Conservation (phyloP, 2,329 filamentous ascomycete genomes). For the Epichloe amarillans region DNA sequence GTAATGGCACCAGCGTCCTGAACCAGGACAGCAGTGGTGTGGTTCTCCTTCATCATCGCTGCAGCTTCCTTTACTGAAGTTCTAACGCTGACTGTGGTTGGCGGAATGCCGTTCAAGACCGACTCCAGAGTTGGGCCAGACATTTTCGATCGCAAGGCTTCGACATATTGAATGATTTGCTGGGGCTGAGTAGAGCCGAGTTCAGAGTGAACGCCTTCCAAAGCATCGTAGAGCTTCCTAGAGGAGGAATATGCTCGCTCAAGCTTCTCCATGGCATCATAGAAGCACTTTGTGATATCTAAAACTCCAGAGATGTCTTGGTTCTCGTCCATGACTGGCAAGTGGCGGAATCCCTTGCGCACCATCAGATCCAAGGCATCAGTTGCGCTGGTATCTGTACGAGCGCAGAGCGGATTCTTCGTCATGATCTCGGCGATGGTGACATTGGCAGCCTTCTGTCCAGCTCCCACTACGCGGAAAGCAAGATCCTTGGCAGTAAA, state of each 20-base stretch:
- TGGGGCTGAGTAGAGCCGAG: slow-evolving; percentile 91
- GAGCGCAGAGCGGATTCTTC: slow-evolving; percentile 93
- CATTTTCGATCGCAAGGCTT: slow-evolving; percentile 92
- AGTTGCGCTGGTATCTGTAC: slow-evolving; percentile 94
- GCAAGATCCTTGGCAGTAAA: slow-evolving; percentile 98
- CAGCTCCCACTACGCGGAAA: slow-evolving; percentile 86
- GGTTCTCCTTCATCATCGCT: slow-evolving; percentile 94
- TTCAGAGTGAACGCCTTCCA: slow-evolving; percentile 96
- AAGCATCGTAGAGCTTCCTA: slow-evolving; percentile 91
- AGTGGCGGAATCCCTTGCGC: slow-evolving; percentile 89
- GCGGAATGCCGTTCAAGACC: slow-evolving; percentile 81
- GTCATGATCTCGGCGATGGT: slow-evolving; percentile 99
- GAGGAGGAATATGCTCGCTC: slow-evolving; percentile 96
- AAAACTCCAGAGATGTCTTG: slow-evolving; percentile 97
- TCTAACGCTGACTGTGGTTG: slow-evolving; percentile 86
- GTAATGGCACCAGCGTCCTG: slow-evolving; percentile 96
- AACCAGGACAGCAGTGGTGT: slow-evolving; percentile 90
- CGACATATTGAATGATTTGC: slow-evolving; percentile 98
- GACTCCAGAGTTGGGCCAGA: slow-evolving; percentile 93
- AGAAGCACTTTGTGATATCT: slow-evolving; percentile 99
- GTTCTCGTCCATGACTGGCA: slow-evolving; percentile 99
- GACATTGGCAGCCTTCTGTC: slow-evolving; percentile 76
- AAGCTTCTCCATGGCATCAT: slow-evolving; percentile 99
- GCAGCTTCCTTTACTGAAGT: slow-evolving; percentile 96
- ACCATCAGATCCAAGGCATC: slow-evolving; percentile 98